These are phyloP conservation scores for Colletotrichum lupini DNA, from an alignment of 2,329 filamentous ascomycete species.

Conservation along the genomic window DNA sequence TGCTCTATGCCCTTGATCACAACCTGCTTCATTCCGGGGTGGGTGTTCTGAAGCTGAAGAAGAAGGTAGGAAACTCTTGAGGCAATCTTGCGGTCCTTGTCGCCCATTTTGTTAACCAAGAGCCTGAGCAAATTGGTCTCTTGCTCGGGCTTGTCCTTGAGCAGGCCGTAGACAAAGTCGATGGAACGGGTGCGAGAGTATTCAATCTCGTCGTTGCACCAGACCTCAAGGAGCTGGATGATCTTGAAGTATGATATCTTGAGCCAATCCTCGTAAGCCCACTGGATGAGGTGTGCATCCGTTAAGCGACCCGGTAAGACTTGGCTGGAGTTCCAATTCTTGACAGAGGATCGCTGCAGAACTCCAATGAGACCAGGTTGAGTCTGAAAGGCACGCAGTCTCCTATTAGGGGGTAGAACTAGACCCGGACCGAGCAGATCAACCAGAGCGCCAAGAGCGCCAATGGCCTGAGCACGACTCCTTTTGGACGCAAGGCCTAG, in stretches of 20 bases:
- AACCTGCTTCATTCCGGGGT: conserved; percentile 93
- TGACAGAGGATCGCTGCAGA: conserved; percentile 69
- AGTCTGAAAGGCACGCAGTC: conserved; percentile 80
- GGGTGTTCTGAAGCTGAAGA: conserved; percentile 88
- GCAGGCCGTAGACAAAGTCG: conserved; percentile 89
- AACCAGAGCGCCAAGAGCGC: conserved; percentile 91
- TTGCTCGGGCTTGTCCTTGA: conserved; percentile 97
- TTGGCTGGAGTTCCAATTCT: conserved; percentile 75
- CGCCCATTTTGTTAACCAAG: conserved; percentile 95
- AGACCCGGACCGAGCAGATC: conserved; percentile 93
- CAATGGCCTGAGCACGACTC: conserved; percentile 90
- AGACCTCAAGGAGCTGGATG: conserved; percentile 88
- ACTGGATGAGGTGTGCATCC: conserved; percentile 82
- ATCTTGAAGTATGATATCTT: conserved; percentile 95
- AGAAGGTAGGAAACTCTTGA: conserved; percentile 93
- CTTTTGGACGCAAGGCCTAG: conserved; percentile 89
- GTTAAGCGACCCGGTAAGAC: conserved; percentile 79
- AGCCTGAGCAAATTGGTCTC: conserved; percentile 93
- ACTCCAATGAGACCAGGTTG: conserved; percentile 82
- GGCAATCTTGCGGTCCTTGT: conserved; percentile 94
- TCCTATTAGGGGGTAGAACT: conserved; percentile 83
- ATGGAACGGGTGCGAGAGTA: conserved; percentile 90
- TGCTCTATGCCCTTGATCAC: conserved; percentile 88
- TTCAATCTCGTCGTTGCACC: conserved; percentile 95
- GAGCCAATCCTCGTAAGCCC: conserved; percentile 95